Evolutionary conservation across 2,329 filamentous ascomycete genomes (phyloP).

Genomic region (Lojkania enalia): DNA sequence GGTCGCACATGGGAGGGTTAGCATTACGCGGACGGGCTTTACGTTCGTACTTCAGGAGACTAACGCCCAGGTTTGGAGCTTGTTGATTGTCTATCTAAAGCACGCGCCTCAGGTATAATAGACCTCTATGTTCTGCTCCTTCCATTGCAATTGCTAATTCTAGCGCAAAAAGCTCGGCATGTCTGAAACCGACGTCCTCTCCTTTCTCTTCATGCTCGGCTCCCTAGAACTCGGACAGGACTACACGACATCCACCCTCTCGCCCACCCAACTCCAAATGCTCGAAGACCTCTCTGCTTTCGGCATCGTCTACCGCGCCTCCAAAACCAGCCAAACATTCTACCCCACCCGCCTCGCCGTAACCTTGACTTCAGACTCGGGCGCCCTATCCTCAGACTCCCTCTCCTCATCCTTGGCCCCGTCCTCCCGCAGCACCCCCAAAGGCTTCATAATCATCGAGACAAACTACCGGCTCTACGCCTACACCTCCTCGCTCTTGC

Average conservation of each 20-base stretch:
- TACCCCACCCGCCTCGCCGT: conserved; percentile 94
- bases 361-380: conserved; percentile 80
- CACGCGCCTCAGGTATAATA: conserved; percentile 65
- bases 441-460: conserved; percentile 92
- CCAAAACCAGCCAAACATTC: conserved; percentile 56
- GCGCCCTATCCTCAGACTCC: conserved; percentile 59
- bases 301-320: conserved; percentile 77
- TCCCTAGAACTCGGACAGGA: conserved; percentile 88
- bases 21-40: conserved; percentile 91
- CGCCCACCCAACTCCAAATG: conserved; percentile 81
- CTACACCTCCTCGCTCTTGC: conserved; percentile 90
- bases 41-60: conserved; percentile 93
- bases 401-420: conserved; percentile 66
- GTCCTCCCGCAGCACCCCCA: conserved; percentile 45
- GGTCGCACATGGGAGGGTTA: conserved; percentile 57
- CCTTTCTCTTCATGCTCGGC: conserved; percentile 93
- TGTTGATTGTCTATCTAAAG: conserved; percentile 90
- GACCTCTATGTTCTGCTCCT: background rate
- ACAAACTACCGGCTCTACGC: conserved; percentile 98
- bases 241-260: conserved; percentile 84
- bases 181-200: conserved; percentile 90
- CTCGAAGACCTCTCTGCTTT: conserved; percentile 90
- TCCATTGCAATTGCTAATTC: background rate
- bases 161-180: conserved; percentile 60
- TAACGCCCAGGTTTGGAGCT: conserved; percentile 95